Evolutionary conservation across 108 stramenopile species (phyloP).

Genomic region (Pseudonitzschia multistriata): DNA sequence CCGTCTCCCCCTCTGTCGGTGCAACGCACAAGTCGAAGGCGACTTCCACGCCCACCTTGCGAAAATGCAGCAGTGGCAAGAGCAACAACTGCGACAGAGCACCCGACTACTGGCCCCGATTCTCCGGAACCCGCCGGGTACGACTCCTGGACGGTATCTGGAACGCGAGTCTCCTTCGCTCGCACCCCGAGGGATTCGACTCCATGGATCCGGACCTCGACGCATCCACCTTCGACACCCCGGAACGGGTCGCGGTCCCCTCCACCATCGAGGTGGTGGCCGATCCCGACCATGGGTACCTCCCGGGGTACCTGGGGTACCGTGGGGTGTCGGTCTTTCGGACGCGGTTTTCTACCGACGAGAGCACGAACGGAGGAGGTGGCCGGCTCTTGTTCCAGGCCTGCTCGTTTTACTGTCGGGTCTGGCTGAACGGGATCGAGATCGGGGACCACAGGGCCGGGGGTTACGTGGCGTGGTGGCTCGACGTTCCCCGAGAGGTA

Average conservation of each 20-base stretch:
- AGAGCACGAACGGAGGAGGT: background rate
- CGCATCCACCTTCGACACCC: too few species aligned
- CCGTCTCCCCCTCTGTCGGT: too few species aligned
- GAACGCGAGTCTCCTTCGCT: conserved; percentile 4
- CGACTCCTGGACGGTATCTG: conserved; percentile 32
- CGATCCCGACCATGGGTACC: conserved; percentile 7
- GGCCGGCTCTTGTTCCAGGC: conserved; percentile 32
- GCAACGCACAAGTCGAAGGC: too few species aligned
- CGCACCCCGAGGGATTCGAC: background rate
- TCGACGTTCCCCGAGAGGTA: conserved; percentile 21
- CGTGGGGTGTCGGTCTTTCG: conserved; percentile 38
- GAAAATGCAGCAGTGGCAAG: too few species aligned
- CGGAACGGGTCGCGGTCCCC: conserved; percentile 14
- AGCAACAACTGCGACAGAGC: background rate
- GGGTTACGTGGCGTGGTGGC: conserved; percentile 43
- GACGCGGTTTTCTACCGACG: conserved; percentile 9
- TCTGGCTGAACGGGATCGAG: conserved; percentile 41
- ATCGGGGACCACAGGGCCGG: conserved; percentile 41
- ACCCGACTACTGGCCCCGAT: conserved; percentile 36
- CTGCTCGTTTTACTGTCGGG: conserved; percentile 51
- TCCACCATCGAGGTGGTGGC: conserved; percentile 30
- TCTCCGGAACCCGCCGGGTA: conserved; percentile 24
- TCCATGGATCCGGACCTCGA: too few species aligned
- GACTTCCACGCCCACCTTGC: too few species aligned
- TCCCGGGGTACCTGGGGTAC: conserved; percentile 33